These are phyloP conservation scores for Cordyceps tenuipes DNA, from an alignment of 2,329 filamentous ascomycete genomes.

Conservation along the genomic window DNA sequence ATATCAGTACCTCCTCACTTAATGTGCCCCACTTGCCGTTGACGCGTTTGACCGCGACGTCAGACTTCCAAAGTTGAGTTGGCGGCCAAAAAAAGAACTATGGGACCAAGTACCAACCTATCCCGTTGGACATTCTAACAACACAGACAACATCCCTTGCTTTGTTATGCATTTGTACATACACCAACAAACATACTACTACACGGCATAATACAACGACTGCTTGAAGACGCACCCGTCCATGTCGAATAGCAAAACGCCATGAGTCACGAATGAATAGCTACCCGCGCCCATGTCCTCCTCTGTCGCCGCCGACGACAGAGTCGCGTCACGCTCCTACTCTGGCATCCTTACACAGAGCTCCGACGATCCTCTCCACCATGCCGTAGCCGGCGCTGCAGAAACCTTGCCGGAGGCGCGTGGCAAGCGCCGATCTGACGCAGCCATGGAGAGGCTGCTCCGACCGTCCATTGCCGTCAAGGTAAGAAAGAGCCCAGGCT, in stretches of 20 bases:
- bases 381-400: conserved; percentile 22
- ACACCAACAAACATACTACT: neutral
- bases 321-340: conserved; percentile 43
- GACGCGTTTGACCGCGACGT: too few relatives aligned
- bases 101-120: too few relatives aligned
- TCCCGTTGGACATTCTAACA: too few relatives aligned
- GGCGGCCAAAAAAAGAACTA: too few relatives aligned
- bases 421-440: conserved; percentile 29
- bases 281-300: conserved; percentile 23
- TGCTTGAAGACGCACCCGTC: neutral
- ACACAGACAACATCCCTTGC: too few relatives aligned
- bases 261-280: conserved; percentile 4
- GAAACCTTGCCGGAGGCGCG: conserved; percentile 19
- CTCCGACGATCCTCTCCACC: conserved; percentile 30
- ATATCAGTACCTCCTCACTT: too few relatives aligned
- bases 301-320: conserved; percentile 24
- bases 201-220: neutral
- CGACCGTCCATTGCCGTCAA: conserved; percentile 44
- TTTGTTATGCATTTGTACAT: too few relatives aligned
- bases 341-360: conserved; percentile 34
- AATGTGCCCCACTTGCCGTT: too few relatives aligned
- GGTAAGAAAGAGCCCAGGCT: conserved; percentile 23
- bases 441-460: conserved; percentile 43
- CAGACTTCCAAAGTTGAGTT: too few relatives aligned
- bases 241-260: neutral